Base-by-base conservation (phyloP, 805 yeast genomes). In the Kazachstania psychrophila region DNA sequence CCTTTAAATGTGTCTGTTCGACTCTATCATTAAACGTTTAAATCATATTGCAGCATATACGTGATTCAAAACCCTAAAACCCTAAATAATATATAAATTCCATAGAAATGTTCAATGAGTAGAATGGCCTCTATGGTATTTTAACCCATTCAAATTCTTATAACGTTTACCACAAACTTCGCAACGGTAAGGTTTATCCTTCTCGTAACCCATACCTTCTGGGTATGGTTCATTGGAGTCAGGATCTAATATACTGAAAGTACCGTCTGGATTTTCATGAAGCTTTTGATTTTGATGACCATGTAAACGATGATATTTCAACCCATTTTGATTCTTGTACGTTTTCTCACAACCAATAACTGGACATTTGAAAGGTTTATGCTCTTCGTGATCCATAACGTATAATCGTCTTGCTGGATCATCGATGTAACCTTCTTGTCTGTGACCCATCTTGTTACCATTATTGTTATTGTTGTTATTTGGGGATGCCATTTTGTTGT, bases 301-400 rank as follows among this genome's bases (percentile, higher is more conserved):
- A 60, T 89, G 98, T 40, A 82, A 66, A 46, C 95, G 73, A 63
- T 92, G 98, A 62, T 92, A 92, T 61, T 92, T 92, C 55, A 92
- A 70, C 13, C 98, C 98, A 56, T 92, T 92, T 64, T 92, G 98
- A 61, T 92, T 92, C 66, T 92, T 92, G 62, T 92, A 92, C 20
- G 89, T 88, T 68, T 92, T 92, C 51, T 88, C 96, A 62, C 98
- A 92, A 6, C 98, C 98, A 53, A 87, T 83, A 30, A 92, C 98
- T 0, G 97, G 98, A 65, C 98, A 92, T 59, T 82, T 87, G 66
- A 80, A 92, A 22, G 98, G 98, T 60, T 92, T 79, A 58, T 86
- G 83, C 49, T 88, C 96, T 40, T 84, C 88, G 44, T 77, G 79
- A 61, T 88, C 96, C 68, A 84, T 79, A 23, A 88, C 95, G 56